Percentiles rank a stretch among this genome's conserved stretches.
Conservation (phyloP, 345 rosid species). For the Combretum micranthum region DNA sequence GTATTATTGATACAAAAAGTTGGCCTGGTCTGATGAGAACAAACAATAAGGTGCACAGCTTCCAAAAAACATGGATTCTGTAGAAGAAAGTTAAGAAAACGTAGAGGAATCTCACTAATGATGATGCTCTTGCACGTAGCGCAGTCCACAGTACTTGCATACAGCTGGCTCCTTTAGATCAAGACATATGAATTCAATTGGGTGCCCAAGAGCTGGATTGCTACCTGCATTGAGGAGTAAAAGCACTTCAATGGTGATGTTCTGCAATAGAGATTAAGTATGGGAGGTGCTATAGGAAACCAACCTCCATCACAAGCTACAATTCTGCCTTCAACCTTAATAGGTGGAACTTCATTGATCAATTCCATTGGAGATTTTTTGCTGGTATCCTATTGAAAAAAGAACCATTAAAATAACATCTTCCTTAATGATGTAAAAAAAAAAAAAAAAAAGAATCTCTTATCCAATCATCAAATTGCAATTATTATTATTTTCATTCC, state of each 20-base stretch:
- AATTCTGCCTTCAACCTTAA: constrained; percentile 90
- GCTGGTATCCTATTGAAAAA: constrained; percentile 50
- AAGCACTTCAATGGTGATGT: neutral
- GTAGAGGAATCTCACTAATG: constrained; percentile 34
- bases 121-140: constrained; percentile 88
- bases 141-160: constrained; percentile 97
- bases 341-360: constrained; percentile 95
- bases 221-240: constrained; percentile 34
- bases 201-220: constrained; percentile 90
- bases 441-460: no score
- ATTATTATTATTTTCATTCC: no score
- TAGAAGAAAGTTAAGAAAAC: neutral
- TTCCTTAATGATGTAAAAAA: no score
- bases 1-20: no score
- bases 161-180: constrained; percentile 80
- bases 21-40: no score
- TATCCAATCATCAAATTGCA: no score
- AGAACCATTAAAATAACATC: neutral
- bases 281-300: constrained; percentile 10
- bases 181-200: constrained; percentile 94
- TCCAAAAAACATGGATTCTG: neutral
- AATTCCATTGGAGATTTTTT: constrained; percentile 99
- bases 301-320: constrained; percentile 98
- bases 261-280: neutral
- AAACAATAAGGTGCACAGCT: no score